Conservation (phyloP, 2,329 filamentous ascomycete genomes). For the Sarocladium brachiariae region DNA sequence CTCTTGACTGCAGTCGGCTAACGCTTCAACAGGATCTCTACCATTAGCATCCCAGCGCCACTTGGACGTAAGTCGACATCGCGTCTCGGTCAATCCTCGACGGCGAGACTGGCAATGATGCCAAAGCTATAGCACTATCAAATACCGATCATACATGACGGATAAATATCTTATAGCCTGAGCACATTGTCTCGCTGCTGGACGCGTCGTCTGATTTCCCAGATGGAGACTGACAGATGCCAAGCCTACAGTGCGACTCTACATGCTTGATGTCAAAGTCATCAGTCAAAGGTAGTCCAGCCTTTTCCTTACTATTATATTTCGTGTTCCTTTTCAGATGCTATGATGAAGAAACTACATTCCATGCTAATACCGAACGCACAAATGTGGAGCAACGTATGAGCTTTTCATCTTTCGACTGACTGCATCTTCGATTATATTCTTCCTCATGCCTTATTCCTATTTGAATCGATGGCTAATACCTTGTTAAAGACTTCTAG, state of each 20-base stretch:
- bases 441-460: constrained; percentile 17
- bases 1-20: too few species aligned
- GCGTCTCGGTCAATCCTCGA: not conserved
- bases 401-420: constrained; percentile 85
- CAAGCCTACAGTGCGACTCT: not conserved
- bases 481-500: constrained; percentile 10
- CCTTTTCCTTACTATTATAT: constrained; percentile 16
- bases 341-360: constrained; percentile 63
- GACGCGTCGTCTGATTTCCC: not conserved
- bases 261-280: not conserved
- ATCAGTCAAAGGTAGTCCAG: constrained; percentile 19
- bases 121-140: constrained; percentile 36
- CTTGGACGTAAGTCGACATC: constrained; percentile 1
- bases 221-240: not conserved
- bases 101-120: constrained; percentile 26
- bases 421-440: constrained; percentile 36
- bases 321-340: constrained; percentile 11
- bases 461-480: constrained; percentile 18
- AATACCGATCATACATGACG: constrained; percentile 37
- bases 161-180: constrained; percentile 26
- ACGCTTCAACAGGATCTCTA: too few species aligned
- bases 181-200: constrained; percentile 16
- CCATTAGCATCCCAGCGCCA: too few species aligned
- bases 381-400: constrained; percentile 58
- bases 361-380: constrained; percentile 73